phyloP scores from a whole-genome alignment of 768 basidiomycete species.

The Pleurotus sapidus region DNA sequence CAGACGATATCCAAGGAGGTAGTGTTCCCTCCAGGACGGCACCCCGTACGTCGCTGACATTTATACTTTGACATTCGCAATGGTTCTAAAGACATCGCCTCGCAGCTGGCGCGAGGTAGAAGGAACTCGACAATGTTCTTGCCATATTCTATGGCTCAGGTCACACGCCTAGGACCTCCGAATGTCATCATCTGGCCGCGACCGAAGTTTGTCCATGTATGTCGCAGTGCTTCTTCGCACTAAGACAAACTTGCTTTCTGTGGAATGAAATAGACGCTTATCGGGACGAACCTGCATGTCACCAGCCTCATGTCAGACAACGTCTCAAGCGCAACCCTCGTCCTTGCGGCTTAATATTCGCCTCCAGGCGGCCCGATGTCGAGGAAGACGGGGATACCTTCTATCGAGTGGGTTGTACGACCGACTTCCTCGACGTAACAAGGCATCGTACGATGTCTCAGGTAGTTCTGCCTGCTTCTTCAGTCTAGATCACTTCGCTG shows the following conservation, averaged over 20 bases:
- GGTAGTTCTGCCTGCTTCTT: too few relatives aligned
- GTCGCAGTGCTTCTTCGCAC: not conserved
- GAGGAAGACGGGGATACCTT: not conserved
- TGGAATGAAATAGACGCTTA: not conserved
- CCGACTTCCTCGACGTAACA: not conserved
- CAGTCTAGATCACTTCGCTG: too few relatives aligned
- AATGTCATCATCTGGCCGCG: not conserved
- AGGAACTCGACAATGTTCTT: not conserved
- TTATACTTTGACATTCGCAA: not conserved
- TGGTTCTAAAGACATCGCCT: not conserved
- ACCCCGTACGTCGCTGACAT: not conserved
- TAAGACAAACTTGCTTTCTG: not conserved
- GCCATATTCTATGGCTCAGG: not conserved
- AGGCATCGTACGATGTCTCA: not conserved
- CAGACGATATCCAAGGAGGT: not conserved
- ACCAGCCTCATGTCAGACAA: not conserved
- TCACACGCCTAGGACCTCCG: not conserved
- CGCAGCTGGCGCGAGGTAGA: not conserved
- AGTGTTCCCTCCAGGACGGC: not conserved
- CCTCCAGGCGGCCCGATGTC: not conserved
- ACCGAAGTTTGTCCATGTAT: not conserved
- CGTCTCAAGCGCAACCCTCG: not conserved
- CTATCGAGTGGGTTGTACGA: not conserved
- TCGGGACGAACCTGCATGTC: not conserved
- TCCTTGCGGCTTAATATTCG: not conserved